Base-by-base conservation (phyloP, 768 basidiomycete genomes). In the Suillus plorans region DNA sequence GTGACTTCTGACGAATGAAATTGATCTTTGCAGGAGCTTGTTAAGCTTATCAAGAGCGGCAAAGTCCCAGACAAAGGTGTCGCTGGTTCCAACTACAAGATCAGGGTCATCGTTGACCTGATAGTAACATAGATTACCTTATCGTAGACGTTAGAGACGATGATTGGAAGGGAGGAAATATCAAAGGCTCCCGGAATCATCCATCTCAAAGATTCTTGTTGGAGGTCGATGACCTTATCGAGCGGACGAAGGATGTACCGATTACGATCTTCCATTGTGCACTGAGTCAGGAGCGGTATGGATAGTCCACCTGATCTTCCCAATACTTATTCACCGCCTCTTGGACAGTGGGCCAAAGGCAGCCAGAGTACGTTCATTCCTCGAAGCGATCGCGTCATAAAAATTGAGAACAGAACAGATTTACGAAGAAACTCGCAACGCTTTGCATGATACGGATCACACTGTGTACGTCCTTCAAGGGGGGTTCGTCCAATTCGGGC, bases 131-230 rank as follows among this genome's bases (percentile, higher is more conserved):
- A 76, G 91, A 94, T 72, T 94, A 88, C 72, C 74, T 89, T 37
- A 82, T 95, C 52, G 84, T 95, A 47, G 93, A 95, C 73, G 93
- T 95, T 39, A 88, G 93, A n/a, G 92, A 93, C 73, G 85, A 88
- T 63, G 93, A 95, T 68, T 91, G 82, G 75, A 79, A 72, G 13
- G 93, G 93, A 68, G 93, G 93, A 44, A 89, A 94, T 73, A 92
- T 95, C 74, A 86, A 83, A 68, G 82, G 84, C 66, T 81, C 85
- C 49, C 70, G 84, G 64, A 86, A 91, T 70, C 71, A 81, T 41
- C 93, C 93, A 1, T 90, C 90, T 9, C 66, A 73, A 36, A 80
- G 80, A 58, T 92, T 94, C 74, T 72, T 83, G 42, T 77, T 73
- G 60, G 81, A 77, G 25, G 86, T 93, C 37, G 82, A 89, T 70